These are phyloP conservation scores for Pedinophyceae sp. DNA, from an alignment of 139 green algal genomes.

Conservation along the genomic window DNA sequence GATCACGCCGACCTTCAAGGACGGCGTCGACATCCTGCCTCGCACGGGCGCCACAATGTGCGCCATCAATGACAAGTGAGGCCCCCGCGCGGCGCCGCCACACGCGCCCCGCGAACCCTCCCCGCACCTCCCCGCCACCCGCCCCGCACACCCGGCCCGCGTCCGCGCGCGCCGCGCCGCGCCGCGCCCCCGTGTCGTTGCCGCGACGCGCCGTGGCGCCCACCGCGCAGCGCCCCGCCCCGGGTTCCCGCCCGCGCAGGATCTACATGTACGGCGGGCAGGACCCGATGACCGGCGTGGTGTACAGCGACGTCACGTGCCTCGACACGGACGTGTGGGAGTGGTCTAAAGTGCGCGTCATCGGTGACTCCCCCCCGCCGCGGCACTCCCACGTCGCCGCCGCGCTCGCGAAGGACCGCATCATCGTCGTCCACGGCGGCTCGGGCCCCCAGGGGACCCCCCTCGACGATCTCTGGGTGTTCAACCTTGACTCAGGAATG, in stretches of 20 bases:
- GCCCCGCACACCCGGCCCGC: no score
- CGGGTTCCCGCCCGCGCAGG: no score
- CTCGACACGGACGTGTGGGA: neutral
- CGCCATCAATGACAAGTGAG: no score
- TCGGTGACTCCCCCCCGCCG: neutral
- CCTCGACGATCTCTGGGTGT: neutral
- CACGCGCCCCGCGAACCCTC: no score
- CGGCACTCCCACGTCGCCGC: neutral
- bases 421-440: neutral
- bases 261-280: neutral
- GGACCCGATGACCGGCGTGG: neutral
- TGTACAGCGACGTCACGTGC: neutral
- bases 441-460: neutral
- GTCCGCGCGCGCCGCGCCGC: no score
- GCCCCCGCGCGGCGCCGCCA: no score
- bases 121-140: no score
- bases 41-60: neutral
- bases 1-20: neutral
- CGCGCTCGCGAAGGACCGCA: neutral
- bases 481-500: neutral
- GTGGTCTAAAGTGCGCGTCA: neutral
- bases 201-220: no score
- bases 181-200: no score
- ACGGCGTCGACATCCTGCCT: neutral
- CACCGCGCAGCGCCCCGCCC: no score